Evolutionary conservation across 2,329 filamentous ascomycete species (phyloP).

Genomic region (Alternaria arbusti): DNA sequence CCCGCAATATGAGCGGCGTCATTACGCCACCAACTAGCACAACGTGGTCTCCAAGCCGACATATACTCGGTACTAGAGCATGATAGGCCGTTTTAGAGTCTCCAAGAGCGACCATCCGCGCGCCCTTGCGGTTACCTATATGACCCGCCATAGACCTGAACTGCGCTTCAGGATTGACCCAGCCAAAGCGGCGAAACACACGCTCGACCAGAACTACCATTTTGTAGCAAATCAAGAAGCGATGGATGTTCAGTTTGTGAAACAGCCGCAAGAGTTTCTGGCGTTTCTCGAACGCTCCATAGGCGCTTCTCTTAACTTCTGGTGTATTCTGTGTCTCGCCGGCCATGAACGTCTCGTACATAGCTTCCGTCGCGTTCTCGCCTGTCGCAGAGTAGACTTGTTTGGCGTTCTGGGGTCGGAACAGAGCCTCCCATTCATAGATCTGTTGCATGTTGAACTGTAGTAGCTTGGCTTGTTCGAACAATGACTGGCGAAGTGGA

Average conservation of each 20-base stretch:
- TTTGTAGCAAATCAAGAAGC: not conserved
- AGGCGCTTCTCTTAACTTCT: not conserved
- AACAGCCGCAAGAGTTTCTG: not conserved
- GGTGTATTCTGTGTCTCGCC: not conserved
- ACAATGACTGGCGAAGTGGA: not conserved
- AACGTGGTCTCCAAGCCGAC: not conserved
- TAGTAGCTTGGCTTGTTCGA: not conserved
- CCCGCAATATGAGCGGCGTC: not conserved
- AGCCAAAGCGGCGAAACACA: not conserved
- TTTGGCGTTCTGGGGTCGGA: not conserved
- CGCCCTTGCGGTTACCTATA: not conserved
- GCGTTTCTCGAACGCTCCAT: not conserved
- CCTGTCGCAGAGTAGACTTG: not conserved
- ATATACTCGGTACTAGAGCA: not conserved
- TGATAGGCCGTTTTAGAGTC: not conserved
- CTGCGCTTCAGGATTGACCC: not conserved
- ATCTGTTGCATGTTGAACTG: not conserved
- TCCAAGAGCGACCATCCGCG: not conserved
- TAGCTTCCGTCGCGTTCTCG: not conserved
- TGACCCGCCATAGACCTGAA: not conserved
- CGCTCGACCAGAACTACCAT: not conserved
- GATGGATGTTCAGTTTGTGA: not conserved
- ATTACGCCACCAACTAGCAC: not conserved
- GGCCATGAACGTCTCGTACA: not conserved
- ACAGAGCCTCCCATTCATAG: not conserved